Base-by-base conservation (phyloP, 768 basidiomycete genomes). In the Suillus americanus region DNA sequence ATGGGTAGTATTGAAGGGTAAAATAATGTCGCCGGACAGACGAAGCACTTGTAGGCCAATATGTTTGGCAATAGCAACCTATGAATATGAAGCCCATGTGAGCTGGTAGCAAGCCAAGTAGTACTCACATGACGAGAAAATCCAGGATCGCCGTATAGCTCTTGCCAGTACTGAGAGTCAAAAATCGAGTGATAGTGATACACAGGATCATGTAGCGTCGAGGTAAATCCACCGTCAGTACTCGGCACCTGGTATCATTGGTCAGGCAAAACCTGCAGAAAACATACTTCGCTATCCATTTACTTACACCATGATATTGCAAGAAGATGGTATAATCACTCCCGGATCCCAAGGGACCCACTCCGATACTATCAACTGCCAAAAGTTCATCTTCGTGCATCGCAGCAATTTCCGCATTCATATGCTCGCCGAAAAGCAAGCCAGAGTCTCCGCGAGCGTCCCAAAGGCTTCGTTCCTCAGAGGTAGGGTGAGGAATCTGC, bases 401-500 rank as follows among this genome's bases (percentile, higher is more conserved):
- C 33, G 67, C 67, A 4, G 69, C 37, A 4, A 75, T 74, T 54
- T 76, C 78, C 25, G 62, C 55, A 28, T 78, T 75, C 50, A 76
- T 53, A 48, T 69, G 71, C 30, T 73, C 64, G 33, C 81, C 80
- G 56, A 73, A 78, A 66, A 83, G 77, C 48, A 77, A 72, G 10
- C 82, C 83, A 2, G 66, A 64, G 66, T 94, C 93, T 9, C 78
- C 66, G 35, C 78, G 82, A 0, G 93, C 91, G 72, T 93, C 91
- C 92, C 92, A 97, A 28, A 96, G 84, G 0, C 89, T 87, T 62
- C 83, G 85, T 2, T 82, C 82, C 9, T 79, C 72, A 59, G 83
- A 79, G 1, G 88, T 88, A 1, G 93, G 92, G 71, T 95, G 92
- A 16, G 89, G 84, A 38, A 96, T 75, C 64, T 89, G 85, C 51